phyloP scores from a whole-genome alignment of 129 eudicot species.

The Helianthus tuberosus region DNA sequence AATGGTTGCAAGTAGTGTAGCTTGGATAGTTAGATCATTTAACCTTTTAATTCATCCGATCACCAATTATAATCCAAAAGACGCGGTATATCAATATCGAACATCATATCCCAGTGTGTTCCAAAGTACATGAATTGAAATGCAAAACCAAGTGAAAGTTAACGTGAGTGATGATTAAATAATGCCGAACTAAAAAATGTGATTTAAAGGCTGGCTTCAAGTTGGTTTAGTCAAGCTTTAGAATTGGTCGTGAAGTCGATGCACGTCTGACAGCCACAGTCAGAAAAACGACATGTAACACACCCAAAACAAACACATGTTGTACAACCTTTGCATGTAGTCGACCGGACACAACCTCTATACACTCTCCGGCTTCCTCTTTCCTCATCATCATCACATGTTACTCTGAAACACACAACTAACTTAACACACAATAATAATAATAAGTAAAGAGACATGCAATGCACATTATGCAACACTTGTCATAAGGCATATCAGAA shows the following conservation, averaged over 20 bases:
- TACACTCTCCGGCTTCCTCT: slow-evolving; percentile 73
- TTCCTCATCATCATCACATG: slow-evolving; percentile 81
- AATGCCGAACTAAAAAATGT: slow-evolving; percentile 5
- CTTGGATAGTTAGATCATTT: background rate
- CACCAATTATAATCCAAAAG: background rate
- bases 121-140: slow-evolving; percentile 11
- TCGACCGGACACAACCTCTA: slow-evolving; percentile 59
- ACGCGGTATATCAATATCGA: background rate
- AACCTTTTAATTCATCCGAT: background rate
- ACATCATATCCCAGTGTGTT: background rate
- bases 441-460: too few species aligned
- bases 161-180: background rate
- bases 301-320: slow-evolving; percentile 87
- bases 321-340: slow-evolving; percentile 80
- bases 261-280: slow-evolving; percentile 77
- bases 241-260: slow-evolving; percentile 64
- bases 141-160: slow-evolving; percentile 12
- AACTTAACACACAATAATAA: too few species aligned
- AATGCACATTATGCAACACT: slow-evolving; percentile 21
- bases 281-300: slow-evolving; percentile 67
- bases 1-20: too few species aligned
- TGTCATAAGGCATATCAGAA: slow-evolving; percentile 59
- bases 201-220: background rate
- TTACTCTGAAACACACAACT: slow-evolving; percentile 38
- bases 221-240: slow-evolving; percentile 29